Base-by-base conservation (phyloP, 73 alveolate genomes). In the Paramecium sonneborni region DNA sequence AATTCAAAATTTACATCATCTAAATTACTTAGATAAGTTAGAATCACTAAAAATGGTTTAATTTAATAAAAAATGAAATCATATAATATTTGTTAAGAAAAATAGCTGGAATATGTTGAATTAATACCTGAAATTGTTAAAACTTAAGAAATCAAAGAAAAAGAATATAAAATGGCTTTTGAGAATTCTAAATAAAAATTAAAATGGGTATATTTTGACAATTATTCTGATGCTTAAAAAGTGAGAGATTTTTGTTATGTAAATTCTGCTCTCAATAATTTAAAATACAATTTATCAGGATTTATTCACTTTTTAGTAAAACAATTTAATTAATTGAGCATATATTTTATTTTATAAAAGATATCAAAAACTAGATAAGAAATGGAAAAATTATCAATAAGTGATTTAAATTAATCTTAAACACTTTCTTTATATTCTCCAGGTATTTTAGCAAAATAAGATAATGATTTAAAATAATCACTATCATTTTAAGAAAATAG, bases 121-220 rank as follows among this genome's bases (percentile, higher is more conserved):
- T 28, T 62, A 15, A 62, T 62, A 26, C 43, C 46, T 3, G 37
- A 62, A 62, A 62, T 62, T 24, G 48, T 62, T 1, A 32, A 24
- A 15, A 28, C 82, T 62, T 28, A 20, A 62, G 82, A 62, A 3
- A 62, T 62, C 1, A 62, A 62, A 62, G 82, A 23, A 10, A 62
- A 28, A 32, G 43, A 62, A 32, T 62, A 32, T 7, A 62, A 62
- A 62, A 62, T 62, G 43, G 82, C 46, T 10, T 62, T 62, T 62
- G 43, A 28, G 21, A 32, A 62, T 26, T 28, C 3, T 15, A 62
- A 62, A 62, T 32, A 62, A 10, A 62, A 62, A 62, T 28, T 26
- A 6, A 62, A 28, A 62, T 62, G 82, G 82, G 82, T 62, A 28
- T 62, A 23, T 62, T 62, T 62, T 62, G 82, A 62, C 9, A 62